These are phyloP conservation scores for Vaccinium corymbosum DNA, from an alignment of 148 eudicot genomes.

Conservation along the genomic window DNA sequence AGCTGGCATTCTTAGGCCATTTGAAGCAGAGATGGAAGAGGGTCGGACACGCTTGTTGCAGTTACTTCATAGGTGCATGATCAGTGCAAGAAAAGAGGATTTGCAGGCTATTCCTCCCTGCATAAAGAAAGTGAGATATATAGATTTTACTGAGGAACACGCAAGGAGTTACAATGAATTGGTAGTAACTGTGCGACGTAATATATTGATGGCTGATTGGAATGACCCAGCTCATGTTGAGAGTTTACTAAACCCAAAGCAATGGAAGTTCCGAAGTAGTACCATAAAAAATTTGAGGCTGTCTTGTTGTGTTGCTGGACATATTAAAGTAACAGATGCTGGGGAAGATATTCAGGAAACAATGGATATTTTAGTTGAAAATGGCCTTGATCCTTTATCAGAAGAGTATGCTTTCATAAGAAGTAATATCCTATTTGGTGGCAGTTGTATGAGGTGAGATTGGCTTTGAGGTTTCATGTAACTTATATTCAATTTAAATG, in stretches of 20 bases:
- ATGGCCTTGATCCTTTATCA: conserved; percentile 66
- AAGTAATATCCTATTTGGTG: conserved; percentile 63
- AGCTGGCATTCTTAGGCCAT: conserved; percentile 75
- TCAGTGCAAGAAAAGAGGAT: conserved; percentile 89
- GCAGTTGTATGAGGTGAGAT: conserved; percentile 76
- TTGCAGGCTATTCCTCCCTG: conserved; percentile 86
- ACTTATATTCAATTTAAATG: not conserved
- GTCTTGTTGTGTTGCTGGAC: conserved; percentile 97
- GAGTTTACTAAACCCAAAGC: conserved; percentile 89
- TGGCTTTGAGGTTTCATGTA: conserved; percentile 14
- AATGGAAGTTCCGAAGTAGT: conserved; percentile 74
- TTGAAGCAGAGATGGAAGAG: conserved; percentile 91
- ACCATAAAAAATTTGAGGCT: conserved; percentile 79
- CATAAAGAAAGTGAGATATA: conserved; percentile 58
- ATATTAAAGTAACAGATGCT: conserved; percentile 75
- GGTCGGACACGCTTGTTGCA: conserved; percentile 74
- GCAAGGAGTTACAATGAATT: conserved; percentile 88
- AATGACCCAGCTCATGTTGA: conserved; percentile 96
- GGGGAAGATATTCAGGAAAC: conserved; percentile 94
- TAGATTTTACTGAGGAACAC: conserved; percentile 74
- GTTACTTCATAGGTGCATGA: conserved; percentile 87
- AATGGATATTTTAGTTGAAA: conserved; percentile 70
- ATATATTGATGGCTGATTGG: conserved; percentile 96
- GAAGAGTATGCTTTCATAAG: conserved; percentile 65
- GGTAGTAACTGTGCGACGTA: conserved; percentile 84